phyloP scores from a whole-genome alignment of 345 rosid genomes.

The Cochlearia excelsa region DNA sequence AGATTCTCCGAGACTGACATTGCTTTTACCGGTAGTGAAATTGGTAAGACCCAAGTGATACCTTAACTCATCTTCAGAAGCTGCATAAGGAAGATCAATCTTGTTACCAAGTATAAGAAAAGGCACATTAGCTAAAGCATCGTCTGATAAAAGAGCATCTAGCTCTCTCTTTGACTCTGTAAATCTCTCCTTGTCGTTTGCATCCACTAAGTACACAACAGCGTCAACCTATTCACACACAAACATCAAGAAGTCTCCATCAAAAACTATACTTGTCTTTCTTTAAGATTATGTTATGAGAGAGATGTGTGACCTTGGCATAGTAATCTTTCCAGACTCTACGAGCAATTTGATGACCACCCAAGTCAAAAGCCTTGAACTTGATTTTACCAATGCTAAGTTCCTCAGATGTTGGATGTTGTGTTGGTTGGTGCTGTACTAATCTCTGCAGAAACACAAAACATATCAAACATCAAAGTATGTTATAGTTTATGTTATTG shows the following conservation, averaged over 20 bases:
- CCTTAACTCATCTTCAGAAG: slow-evolving; percentile 67
- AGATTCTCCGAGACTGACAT: slow-evolving; percentile 46
- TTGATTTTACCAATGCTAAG: slow-evolving; percentile 76
- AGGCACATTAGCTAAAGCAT: slow-evolving; percentile 53
- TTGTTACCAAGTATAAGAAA: slow-evolving; percentile 77
- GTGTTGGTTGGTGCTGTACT: slow-evolving; percentile 83
- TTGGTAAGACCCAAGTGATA: slow-evolving; percentile 61
- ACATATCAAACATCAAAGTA: background rate
- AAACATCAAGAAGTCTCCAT: background rate
- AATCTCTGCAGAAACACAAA: slow-evolving; percentile 48
- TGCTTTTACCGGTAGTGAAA: slow-evolving; percentile 76
- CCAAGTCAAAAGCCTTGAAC: slow-evolving; percentile 82
- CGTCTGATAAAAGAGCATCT: slow-evolving; percentile 69
- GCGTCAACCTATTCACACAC: slow-evolving; percentile 60
- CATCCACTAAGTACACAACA: slow-evolving; percentile 74
- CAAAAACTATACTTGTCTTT: background rate
- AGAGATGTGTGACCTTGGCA: slow-evolving; percentile 49
- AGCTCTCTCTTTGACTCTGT: slow-evolving; percentile 66
- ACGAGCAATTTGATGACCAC: slow-evolving; percentile 87
- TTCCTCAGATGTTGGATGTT: slow-evolving; percentile 77
- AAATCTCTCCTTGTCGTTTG: slow-evolving; percentile 68
- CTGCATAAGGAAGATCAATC: slow-evolving; percentile 74
- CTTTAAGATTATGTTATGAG: background rate
- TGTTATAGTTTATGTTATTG: no score
- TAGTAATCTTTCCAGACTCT: slow-evolving; percentile 86